Percentiles rank a stretch among this genome's conserved stretches.
phyloP scores from a whole-genome alignment of 208 protist genomes.

The Trypanosoma grayi region DNA sequence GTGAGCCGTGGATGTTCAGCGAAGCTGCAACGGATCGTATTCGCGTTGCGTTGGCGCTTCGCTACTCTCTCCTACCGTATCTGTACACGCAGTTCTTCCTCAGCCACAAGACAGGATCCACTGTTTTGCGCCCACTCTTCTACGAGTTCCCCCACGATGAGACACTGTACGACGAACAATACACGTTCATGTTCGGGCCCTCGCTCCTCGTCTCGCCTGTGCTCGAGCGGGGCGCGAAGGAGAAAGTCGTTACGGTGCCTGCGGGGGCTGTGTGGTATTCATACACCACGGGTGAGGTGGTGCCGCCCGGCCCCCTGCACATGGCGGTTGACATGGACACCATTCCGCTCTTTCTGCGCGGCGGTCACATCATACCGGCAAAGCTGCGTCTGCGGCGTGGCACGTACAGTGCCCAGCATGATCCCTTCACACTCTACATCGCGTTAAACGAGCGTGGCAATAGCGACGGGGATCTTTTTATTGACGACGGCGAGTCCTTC shows the following conservation, averaged over 20 bases:
- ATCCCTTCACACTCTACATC: slow-evolving; percentile 94
- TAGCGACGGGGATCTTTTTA: slow-evolving; percentile 69
- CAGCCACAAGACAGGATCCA: slow-evolving; percentile 74
- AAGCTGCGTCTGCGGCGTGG: slow-evolving; percentile 90
- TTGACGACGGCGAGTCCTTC: slow-evolving; percentile 74
- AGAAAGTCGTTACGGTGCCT: slow-evolving; percentile 80
- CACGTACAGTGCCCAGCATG: slow-evolving; percentile 67
- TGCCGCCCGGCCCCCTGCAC: slow-evolving; percentile 11
- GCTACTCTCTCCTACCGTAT: slow-evolving; percentile 96
- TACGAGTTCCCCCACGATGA: slow-evolving; percentile 93
- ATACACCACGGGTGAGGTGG: slow-evolving; percentile 46
- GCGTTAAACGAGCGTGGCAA: slow-evolving; percentile 71
- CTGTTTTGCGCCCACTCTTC: slow-evolving; percentile 94
- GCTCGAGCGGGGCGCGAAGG: slow-evolving; percentile 37
- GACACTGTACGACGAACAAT: slow-evolving; percentile 79
- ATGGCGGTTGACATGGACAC: slow-evolving; percentile 73
- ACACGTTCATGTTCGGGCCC: slow-evolving; percentile 90
- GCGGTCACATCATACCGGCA: slow-evolving; percentile 91
- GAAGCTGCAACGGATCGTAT: slow-evolving; percentile 51
- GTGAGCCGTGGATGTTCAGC: slow-evolving; percentile 98
- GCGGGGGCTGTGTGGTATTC: slow-evolving; percentile 66
- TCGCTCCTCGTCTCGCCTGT: slow-evolving; percentile 91
- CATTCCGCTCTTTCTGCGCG: slow-evolving; percentile 94
- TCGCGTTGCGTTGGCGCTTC: slow-evolving; percentile 67
- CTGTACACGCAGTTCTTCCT: slow-evolving; percentile 96